Base-by-base conservation (phyloP, 257 asterid species). In the Nicotiana otophora region DNA sequence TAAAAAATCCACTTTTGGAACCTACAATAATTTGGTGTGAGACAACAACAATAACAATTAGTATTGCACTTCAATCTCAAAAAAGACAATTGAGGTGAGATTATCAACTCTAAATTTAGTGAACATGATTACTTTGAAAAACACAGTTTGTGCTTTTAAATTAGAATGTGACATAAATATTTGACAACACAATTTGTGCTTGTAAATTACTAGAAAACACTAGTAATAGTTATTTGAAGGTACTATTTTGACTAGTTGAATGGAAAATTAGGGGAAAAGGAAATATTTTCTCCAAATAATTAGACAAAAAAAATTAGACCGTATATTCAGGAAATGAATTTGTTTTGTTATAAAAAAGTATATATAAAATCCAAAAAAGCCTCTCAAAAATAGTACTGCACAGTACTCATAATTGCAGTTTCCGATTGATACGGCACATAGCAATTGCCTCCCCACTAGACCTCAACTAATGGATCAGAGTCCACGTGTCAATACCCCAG, bases 401-500 rank as follows among this genome's bases (percentile, higher is more conserved):
- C 58, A 53, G 17, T 11, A 53, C 23, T 70, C 53, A 26, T 34
- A 34, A 78, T 78, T 33, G 82, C 36, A 62, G 55, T 78, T 78
- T 42, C 58, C 62, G 31, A 48, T 6, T 74, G 62, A 74, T 48
- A 74, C 62, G 26, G 80, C 20, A 74, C 60, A 42, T 42, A 42
- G 1, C 62, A n/a, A 46, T 14, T 72, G 53, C 57, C 77, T 4
- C 10, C 33, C 34, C 61, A 23, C 62, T 48, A 23, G 14, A 23
- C 62, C 23, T 14, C n/a, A 16, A 31, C 48, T 15, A 30, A 65
- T 60, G 57, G 19, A 55, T 16, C 36, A 12, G 17, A 26, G 4
- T 76, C 83, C 85, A 84, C 89, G 87, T 84, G 89, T 81, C 85
- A 84, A 70, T 78, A 84, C 89, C 89, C 89, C 86, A 70, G 84